Evolutionary conservation across 1,284 basidiomycete genomes (phyloP).

Genomic region (Pseudozyma tsukubaensis): DNA sequence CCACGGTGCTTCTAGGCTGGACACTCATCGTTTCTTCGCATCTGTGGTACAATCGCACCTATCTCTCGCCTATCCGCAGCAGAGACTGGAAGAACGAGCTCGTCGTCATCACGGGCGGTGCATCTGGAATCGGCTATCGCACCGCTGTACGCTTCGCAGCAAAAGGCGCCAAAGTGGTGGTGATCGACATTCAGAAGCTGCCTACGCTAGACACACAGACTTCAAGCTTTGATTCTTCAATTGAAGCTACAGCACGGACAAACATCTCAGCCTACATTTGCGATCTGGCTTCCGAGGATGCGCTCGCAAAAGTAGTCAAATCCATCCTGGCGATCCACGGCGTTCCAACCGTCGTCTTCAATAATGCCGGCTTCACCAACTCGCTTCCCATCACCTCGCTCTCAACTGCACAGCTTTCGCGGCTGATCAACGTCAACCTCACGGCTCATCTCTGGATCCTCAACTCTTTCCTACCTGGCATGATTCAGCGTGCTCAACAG

Average conservation of each 20-base stretch:
- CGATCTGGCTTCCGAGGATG: slow-evolving; percentile 48
- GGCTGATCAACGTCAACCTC: slow-evolving; percentile 84
- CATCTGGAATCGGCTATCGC: slow-evolving; percentile 86
- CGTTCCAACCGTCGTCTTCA: slow-evolving; percentile 80
- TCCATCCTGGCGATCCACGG: slow-evolving; percentile 37
- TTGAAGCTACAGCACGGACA: background rate
- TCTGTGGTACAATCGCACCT: slow-evolving; percentile 37
- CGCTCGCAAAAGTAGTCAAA: slow-evolving; percentile 40
- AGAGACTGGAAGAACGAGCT: slow-evolving; percentile 44
- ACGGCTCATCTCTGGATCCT: slow-evolving; percentile 89
- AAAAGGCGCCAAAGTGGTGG: slow-evolving; percentile 82
- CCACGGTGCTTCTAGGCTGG: slow-evolving; percentile 20
- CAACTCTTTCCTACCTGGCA: slow-evolving; percentile 90
- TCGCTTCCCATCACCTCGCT: slow-evolving; percentile 87
- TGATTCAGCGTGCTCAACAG: slow-evolving; percentile 72
- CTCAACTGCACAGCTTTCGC: slow-evolving; percentile 77
- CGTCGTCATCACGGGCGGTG: slow-evolving; percentile 71
- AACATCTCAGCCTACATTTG: slow-evolving; percentile 57
- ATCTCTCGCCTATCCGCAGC: slow-evolving; percentile 18
- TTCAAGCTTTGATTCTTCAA: background rate
- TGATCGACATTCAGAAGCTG: slow-evolving; percentile 75
- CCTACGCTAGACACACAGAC: background rate
- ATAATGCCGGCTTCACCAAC: slow-evolving; percentile 95
- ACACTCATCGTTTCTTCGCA: slow-evolving; percentile 24
- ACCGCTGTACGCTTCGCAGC: slow-evolving; percentile 84